A percentile compares a stretch with the other conserved stretches of the same genome.
These are phyloP conservation scores for Aspergillus eucalypticola DNA, from an alignment of 2,329 filamentous ascomycete genomes.

Conservation along the genomic window DNA sequence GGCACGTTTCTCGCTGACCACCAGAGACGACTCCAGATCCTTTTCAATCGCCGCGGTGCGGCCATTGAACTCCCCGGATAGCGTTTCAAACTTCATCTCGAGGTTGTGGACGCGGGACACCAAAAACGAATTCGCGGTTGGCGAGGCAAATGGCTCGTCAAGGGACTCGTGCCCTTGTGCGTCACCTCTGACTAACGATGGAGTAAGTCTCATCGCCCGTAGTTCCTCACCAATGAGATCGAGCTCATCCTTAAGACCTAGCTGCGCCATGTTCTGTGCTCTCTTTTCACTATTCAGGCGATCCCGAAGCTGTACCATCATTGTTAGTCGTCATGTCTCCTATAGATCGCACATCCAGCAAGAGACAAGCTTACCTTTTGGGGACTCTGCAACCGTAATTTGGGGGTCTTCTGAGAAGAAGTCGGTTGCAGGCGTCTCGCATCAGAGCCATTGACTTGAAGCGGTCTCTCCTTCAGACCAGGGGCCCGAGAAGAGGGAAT, in stretches of 20 bases:
- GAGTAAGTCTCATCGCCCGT: slow-evolving; percentile 47
- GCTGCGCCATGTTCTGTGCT: slow-evolving; percentile 69
- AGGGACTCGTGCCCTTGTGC: slow-evolving; percentile 29
- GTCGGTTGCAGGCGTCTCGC: slow-evolving; percentile 47
- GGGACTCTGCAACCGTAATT: slow-evolving; percentile 65
- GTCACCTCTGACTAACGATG: slow-evolving; percentile 39
- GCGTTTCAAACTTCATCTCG: slow-evolving; percentile 64
- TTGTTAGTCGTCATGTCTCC: slow-evolving; percentile 3
- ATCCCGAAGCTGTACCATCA: slow-evolving; percentile 61
- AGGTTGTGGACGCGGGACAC: slow-evolving; percentile 62
- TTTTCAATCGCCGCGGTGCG: slow-evolving; percentile 65
- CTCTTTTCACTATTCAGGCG: slow-evolving; percentile 80
- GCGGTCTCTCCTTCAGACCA: slow-evolving; percentile 37
- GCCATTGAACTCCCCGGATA: slow-evolving; percentile 60
- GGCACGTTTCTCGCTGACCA: slow-evolving; percentile 74
- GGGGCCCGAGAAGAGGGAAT: slow-evolving; percentile 50
- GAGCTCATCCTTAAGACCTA: slow-evolving; percentile 71
- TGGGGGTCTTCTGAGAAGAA: slow-evolving; percentile 70
- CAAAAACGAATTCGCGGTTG: slow-evolving; percentile 26
- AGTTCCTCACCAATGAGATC: slow-evolving; percentile 80
- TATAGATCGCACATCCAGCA: no score
- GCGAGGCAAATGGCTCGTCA: slow-evolving; percentile 17
- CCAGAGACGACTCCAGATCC: slow-evolving; percentile 71
- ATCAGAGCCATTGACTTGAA: slow-evolving; percentile 34
- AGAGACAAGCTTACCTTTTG: slow-evolving; percentile 49